Percentiles rank a stretch among this genome's conserved stretches.
These are phyloP conservation scores for Cyclotella distinguenda DNA, from an alignment of 108 stramenopile species.

Conservation along the genomic window DNA sequence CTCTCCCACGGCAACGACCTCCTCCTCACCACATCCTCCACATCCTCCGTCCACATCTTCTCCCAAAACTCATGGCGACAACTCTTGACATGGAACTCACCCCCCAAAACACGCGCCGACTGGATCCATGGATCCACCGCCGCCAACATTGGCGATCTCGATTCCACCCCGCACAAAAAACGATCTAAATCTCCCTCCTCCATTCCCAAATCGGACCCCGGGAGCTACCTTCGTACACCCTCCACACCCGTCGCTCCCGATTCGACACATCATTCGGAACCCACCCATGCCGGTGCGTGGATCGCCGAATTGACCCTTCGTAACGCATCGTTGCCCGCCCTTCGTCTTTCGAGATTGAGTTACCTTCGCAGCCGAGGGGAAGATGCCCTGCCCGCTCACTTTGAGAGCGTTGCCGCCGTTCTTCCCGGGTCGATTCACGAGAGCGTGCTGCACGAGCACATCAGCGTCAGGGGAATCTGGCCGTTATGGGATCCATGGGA, in stretches of 20 bases:
- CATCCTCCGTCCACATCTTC: constrained; percentile 64
- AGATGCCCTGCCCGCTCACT: constrained; percentile 74
- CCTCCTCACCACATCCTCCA: constrained; percentile 68
- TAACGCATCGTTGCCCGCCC: constrained; percentile 74
- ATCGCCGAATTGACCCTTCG: constrained; percentile 82
- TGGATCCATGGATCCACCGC: constrained; percentile 77
- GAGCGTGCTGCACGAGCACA: constrained; percentile 6
- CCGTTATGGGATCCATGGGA: constrained; percentile 83
- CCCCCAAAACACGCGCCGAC: constrained; percentile 71
- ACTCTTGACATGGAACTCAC: constrained; percentile 73
- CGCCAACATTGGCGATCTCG: constrained; percentile 83
- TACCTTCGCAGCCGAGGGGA: constrained; percentile 78
- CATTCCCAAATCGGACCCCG: no score
- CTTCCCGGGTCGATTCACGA: constrained; percentile 54
- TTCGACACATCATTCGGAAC: constrained; percentile 47
- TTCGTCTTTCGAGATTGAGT: constrained; percentile 72
- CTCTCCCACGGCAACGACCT: constrained; percentile 65
- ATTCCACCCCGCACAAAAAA: constrained; percentile 38
- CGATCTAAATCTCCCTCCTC: not conserved
- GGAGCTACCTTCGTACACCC: no score
- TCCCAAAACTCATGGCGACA: constrained; percentile 76
- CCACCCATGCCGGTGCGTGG: constrained; percentile 80
- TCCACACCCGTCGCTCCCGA: constrained; percentile 23
- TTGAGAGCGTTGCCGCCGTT: constrained; percentile 84
- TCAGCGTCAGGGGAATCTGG: constrained; percentile 75